Evolutionary conservation across 495 filamentous ascomycete species (phyloP), one percentile per base, ranked within the genome.

Genomic region (Penicillium coprophilum): DNA sequence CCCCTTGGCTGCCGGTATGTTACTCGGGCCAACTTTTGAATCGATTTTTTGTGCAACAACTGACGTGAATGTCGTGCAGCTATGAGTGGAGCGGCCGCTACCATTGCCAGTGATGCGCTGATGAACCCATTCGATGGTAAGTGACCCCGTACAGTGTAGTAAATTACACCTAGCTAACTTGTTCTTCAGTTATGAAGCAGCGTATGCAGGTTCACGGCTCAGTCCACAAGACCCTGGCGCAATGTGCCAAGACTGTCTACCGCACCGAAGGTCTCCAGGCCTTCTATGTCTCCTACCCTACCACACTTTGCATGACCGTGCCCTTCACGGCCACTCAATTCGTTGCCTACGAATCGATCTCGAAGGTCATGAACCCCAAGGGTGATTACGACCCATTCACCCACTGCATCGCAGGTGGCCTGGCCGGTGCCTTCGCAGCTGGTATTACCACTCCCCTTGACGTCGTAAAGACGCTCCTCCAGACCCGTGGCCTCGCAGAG

Each of bases 61-160:
- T 61, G 43, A 62, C 48, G 11, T 19, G 46, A 54, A 64, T 50
- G 64, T 45, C 59, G 58, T 44, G 46, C 64, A 96, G 93, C 92
- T 36, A 82, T 88, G 49, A 95, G 91, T 68, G 94, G 94, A 67
- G 93, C 93, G 53, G 88, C 89, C 61, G 94, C 94, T 49, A 97
- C 94, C 0, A 96, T 97, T 66, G 90, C 91, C 32, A 96, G 91
- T 66, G 94, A 99, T 78, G 95, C 94, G 36, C 79, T 99, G 47
- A 99, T 99, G 94, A 99, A 97, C 71, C 94, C 94, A 28, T 99
- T 99, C 71, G 94, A 99, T 77, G 92, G 92, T 96, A 79, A 68
- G 82, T 69, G 43, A n/a, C 44, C 6, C 30, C 30, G 31, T 31
- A 27, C 13, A 20, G 27, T 2, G 1, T 20, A 46, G 12, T n/a